Conservation (phyloP, 1,139 yeast genomes). For the Candida tropicalis region DNA sequence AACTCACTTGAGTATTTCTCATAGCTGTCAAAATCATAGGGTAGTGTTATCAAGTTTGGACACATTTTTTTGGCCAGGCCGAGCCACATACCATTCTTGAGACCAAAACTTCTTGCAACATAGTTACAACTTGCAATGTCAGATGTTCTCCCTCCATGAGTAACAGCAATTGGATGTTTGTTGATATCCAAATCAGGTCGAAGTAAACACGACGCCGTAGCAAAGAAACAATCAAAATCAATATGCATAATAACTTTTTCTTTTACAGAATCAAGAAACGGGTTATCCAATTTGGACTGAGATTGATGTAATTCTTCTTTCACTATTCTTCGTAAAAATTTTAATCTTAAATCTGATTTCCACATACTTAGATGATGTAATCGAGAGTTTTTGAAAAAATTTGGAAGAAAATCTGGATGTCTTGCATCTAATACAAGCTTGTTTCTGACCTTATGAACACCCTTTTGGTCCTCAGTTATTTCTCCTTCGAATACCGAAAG, state of each 20-base stretch:
- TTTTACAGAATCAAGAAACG: constrained; percentile 2
- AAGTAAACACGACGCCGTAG: constrained; percentile 72
- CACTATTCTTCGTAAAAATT: constrained; percentile 51
- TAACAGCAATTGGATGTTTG: constrained; percentile 74
- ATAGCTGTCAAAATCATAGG: constrained; percentile 76
- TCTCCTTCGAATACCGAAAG: constrained; percentile 11
- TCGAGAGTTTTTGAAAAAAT: constrained; percentile 79
- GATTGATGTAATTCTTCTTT: constrained; percentile 15
- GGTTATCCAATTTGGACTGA: constrained; percentile 5
- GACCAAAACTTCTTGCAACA: constrained; percentile 73
- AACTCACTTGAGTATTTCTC: constrained; percentile 53
- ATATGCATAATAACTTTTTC: constrained; percentile 61
- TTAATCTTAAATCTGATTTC: constrained; percentile 74
- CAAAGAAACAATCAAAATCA: constrained; percentile 95
- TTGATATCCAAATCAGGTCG: constrained; percentile 59
- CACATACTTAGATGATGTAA: constrained; percentile 86
- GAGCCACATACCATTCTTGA: constrained; percentile 90
- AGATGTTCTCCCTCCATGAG: constrained; percentile 70
- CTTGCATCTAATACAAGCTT: constrained; percentile 53
- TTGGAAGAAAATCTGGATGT: constrained; percentile 72
- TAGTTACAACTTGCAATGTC: constrained; percentile 96
- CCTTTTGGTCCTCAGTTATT: constrained; percentile 10
- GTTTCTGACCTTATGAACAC: constrained; percentile 15
- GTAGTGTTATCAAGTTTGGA: constrained; percentile 62
- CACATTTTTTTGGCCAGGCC: constrained; percentile 62